These are phyloP conservation scores for Candida hungchunana DNA, from an alignment of 805 yeast genomes.

Conservation along the genomic window DNA sequence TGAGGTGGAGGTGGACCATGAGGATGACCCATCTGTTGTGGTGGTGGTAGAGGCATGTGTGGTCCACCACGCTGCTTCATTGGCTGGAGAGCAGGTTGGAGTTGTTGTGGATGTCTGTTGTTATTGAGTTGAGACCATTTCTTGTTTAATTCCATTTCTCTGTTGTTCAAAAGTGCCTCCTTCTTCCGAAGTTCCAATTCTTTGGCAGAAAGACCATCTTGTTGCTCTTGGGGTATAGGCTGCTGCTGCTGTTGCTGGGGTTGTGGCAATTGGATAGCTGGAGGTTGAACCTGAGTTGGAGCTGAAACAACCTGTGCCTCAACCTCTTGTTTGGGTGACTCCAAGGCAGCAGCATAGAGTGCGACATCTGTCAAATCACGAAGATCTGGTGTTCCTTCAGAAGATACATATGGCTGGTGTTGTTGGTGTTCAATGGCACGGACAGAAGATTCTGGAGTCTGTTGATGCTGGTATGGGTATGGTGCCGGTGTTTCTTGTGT, in stretches of 20 bases:
- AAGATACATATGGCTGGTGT: conserved; percentile 7
- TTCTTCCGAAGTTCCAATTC: conserved; percentile 26
- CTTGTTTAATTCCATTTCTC: conserved; percentile 26
- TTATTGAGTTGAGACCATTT: conserved; percentile 17
- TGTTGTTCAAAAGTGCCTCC: conserved; percentile 21
- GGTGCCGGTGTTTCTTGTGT: background rate
- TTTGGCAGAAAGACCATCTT: conserved; percentile 14
- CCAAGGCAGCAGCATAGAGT: conserved; percentile 18
- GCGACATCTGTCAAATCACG: conserved; percentile 26
- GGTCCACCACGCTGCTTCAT: conserved; percentile 9
- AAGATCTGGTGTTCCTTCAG: conserved; percentile 28
- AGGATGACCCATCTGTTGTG: conserved; percentile 2
- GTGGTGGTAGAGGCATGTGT: conserved; percentile 7
- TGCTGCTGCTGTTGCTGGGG: conserved; percentile 6
- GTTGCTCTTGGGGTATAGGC: conserved; percentile 21
- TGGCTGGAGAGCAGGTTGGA: conserved; percentile 12
- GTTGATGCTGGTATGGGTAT: conserved; percentile 7
- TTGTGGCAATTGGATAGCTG: conserved; percentile 1
- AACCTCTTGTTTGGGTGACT: conserved; percentile 14
- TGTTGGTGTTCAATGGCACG: background rate
- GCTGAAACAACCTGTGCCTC: background rate
- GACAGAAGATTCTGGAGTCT: conserved; percentile 1
- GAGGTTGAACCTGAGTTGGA: conserved; percentile 2
- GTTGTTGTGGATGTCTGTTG: conserved; percentile 15
- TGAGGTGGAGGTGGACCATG: conserved; percentile 10